Evolutionary conservation across 805 yeast species (phyloP).

Genomic region (Zygosaccharomyces bailii): DNA sequence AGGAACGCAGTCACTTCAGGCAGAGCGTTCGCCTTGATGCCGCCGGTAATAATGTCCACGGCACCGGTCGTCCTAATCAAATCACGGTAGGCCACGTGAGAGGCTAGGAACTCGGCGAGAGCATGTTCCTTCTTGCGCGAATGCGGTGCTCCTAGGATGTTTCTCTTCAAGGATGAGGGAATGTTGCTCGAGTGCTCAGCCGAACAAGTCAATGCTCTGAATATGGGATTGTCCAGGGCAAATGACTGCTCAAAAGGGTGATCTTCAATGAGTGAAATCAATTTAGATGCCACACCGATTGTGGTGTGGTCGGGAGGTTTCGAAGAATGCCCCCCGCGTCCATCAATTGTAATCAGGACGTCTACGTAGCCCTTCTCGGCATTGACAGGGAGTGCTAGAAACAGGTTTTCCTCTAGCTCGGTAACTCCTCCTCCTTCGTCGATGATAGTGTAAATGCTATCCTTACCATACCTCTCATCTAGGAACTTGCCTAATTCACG

Average conservation of each 20-base stretch:
- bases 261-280: conserved; percentile 51
- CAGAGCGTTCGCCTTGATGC: conserved; percentile 63
- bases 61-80: conserved; percentile 50
- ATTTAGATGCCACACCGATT: conserved; percentile 63
- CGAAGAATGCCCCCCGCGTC: conserved; percentile 60
- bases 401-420: conserved; percentile 40
- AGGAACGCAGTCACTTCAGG: conserved; percentile 54
- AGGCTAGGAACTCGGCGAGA: conserved; percentile 1
- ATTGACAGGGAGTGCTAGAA: conserved; percentile 47
- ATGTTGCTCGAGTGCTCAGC: conserved; percentile 45
- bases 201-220: conserved; percentile 52
- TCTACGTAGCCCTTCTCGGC: conserved; percentile 59
- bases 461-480: conserved; percentile 50
- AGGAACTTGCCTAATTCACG: conserved; percentile 43
- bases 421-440: conserved; percentile 58
- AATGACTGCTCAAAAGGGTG: conserved; percentile 43
- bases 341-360: conserved; percentile 31
- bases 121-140: not conserved
- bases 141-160: conserved; percentile 35
- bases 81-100: not conserved
- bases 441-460: conserved; percentile 56
- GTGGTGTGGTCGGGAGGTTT: conserved; percentile 66
- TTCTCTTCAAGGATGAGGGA: conserved; percentile 19
- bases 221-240: conserved; percentile 53
- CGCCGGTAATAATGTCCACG: conserved; percentile 57